A percentile compares a stretch with the other conserved stretches of the same genome.
Conservation (phyloP, 169 alveolate species). For the Babesia ovis region DNA sequence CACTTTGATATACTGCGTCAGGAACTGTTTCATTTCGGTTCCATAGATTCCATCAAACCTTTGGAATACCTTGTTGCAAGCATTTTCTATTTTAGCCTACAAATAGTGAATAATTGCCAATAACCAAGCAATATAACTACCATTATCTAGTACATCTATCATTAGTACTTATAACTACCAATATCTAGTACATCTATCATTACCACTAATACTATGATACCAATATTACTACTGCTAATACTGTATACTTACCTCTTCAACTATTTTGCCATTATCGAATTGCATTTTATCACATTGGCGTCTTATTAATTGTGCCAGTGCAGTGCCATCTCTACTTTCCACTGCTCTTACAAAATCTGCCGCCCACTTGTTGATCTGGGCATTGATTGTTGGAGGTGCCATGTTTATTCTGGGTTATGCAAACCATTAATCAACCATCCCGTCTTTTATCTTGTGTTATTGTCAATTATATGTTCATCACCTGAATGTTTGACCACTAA, state of each 20-base stretch:
- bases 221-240: too few relatives aligned
- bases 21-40: slow-evolving; percentile 42
- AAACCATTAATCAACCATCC: too few relatives aligned
- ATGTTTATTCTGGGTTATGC: too few relatives aligned
- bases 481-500: too few relatives aligned
- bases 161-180: too few relatives aligned
- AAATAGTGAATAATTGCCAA: not conserved
- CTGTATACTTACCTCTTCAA: slow-evolving; percentile 58
- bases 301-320: slow-evolving; percentile 39
- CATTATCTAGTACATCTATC: too few relatives aligned
- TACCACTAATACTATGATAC: too few relatives aligned
- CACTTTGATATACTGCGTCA: slow-evolving; percentile 39
- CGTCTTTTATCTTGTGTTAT: too few relatives aligned
- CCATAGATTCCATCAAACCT: slow-evolving; percentile 31
- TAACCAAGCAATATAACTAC: too few relatives aligned
- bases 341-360: slow-evolving; percentile 32
- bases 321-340: slow-evolving; percentile 39
- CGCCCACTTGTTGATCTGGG: slow-evolving; percentile 29
- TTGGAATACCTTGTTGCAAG: slow-evolving; percentile 15
- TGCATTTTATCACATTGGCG: slow-evolving; percentile 43
- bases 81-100: slow-evolving; percentile 20
- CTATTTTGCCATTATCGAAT: slow-evolving; percentile 1
- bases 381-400: not conserved
- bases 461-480: too few relatives aligned
- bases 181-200: not conserved